These are phyloP conservation scores for Ogataea hybrid DNA, from an alignment of 1,139 yeast species.

Conservation along the genomic window DNA sequence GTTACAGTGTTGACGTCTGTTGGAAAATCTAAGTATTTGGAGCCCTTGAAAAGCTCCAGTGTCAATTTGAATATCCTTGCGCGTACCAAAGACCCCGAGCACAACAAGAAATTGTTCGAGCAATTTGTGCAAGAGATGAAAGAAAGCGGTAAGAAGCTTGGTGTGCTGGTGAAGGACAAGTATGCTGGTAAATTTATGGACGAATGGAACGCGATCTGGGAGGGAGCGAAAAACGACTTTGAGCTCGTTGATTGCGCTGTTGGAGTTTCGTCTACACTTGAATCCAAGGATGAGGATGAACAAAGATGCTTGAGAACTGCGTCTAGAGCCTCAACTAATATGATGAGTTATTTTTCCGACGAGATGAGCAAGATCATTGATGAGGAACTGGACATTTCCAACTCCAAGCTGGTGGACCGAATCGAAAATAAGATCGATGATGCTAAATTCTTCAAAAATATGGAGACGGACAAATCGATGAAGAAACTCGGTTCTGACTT, in stretches of 20 bases:
- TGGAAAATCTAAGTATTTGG: constrained; percentile 82
- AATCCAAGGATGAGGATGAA: constrained; percentile 80
- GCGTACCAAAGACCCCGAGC: constrained; percentile 78
- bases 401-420: constrained; percentile 69
- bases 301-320: constrained; percentile 65
- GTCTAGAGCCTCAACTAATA: constrained; percentile 71
- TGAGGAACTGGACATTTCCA: constrained; percentile 76
- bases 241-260: constrained; percentile 54
- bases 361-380: constrained; percentile 88
- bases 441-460: constrained; percentile 54
- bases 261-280: constrained; percentile 61
- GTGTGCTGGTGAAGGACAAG: constrained; percentile 64
- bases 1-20: constrained; percentile 73
- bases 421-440: constrained; percentile 83
- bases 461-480: constrained; percentile 55
- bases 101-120: constrained; percentile 64
- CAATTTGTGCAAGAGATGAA: constrained; percentile 52
- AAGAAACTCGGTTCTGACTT: constrained; percentile 56
- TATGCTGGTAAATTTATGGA: constrained; percentile 80
- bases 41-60: constrained; percentile 43
- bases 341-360: constrained; percentile 83
- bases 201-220: constrained; percentile 71
- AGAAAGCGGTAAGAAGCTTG: constrained; percentile 49
- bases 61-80: constrained; percentile 63
- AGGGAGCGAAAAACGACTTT: constrained; percentile 38